Conservation (phyloP, 2,329 filamentous ascomycete species). For the Diaporthe sp. region DNA sequence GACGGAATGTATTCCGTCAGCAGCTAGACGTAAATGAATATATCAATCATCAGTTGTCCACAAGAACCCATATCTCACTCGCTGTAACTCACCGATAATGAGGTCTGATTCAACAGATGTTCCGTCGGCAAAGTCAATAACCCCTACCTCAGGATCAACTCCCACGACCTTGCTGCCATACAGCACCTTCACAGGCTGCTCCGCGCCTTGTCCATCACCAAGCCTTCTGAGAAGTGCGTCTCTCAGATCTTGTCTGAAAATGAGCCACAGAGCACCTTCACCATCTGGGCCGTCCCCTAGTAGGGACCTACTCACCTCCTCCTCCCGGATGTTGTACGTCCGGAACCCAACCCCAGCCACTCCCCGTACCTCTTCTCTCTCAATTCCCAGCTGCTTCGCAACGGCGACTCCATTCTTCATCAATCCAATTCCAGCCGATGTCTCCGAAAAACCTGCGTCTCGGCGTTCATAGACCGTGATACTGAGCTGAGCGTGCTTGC, state of each 20-base stretch:
- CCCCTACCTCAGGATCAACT: not conserved
- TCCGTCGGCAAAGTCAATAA: not conserved
- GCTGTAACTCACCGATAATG: not conserved
- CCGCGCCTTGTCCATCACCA: not conserved
- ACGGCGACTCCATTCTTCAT: not conserved
- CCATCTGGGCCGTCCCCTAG: constrained; percentile 2
- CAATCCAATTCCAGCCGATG: not conserved
- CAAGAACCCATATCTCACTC: not conserved
- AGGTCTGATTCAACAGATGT: not conserved
- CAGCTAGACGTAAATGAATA: not conserved
- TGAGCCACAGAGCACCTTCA: not conserved
- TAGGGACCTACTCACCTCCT: not conserved
- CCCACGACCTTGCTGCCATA: not conserved
- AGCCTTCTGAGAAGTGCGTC: not conserved
- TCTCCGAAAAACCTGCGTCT: not conserved
- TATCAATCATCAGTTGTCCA: not conserved
- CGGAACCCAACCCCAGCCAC: not conserved
- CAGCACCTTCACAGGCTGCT: not conserved
- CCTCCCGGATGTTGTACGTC: not conserved
- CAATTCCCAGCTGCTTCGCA: not conserved
- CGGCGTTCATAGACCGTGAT: constrained; percentile 2
- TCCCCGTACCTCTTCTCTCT: not conserved
- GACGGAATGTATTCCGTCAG: constrained; percentile 7
- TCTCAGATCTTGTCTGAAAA: constrained; percentile 13
- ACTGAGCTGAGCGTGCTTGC: constrained; percentile 1